Conservation (phyloP, 2,329 filamentous ascomycete genomes). For the Escovopsis weberi region DNA sequence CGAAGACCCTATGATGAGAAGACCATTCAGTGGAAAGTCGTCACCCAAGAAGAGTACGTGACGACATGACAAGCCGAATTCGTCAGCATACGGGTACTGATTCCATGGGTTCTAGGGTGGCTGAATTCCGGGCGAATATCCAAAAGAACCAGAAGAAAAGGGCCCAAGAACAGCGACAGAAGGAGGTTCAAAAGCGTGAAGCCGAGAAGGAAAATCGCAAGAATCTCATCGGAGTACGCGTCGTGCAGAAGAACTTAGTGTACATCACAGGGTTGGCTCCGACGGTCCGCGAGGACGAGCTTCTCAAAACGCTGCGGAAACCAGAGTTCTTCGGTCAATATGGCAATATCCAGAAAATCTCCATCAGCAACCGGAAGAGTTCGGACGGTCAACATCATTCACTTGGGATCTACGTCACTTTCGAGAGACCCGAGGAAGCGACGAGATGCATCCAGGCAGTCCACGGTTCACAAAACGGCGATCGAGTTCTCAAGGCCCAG, state of each 20-base stretch:
- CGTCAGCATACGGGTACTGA: conserved; percentile 7
- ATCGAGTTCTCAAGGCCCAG: conserved; percentile 65
- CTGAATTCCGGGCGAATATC: conserved; percentile 61
- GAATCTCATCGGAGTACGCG: conserved; percentile 85
- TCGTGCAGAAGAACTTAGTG: conserved; percentile 96
- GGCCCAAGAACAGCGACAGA: conserved; percentile 68
- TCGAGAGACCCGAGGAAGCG: conserved; percentile 81
- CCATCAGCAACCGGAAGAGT: conserved; percentile 88
- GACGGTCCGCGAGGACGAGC: conserved; percentile 78
- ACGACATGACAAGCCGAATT: not conserved
- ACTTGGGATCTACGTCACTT: conserved; percentile 96
- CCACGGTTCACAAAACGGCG: conserved; percentile 82
- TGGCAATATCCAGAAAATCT: conserved; percentile 96
- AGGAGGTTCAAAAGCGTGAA: conserved; percentile 91
- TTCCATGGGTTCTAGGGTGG: conserved; percentile 34
- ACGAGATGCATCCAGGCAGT: conserved; percentile 81
- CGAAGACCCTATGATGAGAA: conserved; percentile 91
- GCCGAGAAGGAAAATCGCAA: conserved; percentile 92
- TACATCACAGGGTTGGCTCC: conserved; percentile 94
- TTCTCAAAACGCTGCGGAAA: conserved; percentile 79
- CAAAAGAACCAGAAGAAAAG: conserved; percentile 90
- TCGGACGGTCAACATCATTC: conserved; percentile 65
- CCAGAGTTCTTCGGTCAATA: conserved; percentile 96
- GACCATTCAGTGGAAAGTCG: conserved; percentile 92
- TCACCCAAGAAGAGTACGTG: conserved; percentile 84